Base-by-base conservation (phyloP, 2,329 filamentous ascomycete species). In the Fusarium floridanum region DNA sequence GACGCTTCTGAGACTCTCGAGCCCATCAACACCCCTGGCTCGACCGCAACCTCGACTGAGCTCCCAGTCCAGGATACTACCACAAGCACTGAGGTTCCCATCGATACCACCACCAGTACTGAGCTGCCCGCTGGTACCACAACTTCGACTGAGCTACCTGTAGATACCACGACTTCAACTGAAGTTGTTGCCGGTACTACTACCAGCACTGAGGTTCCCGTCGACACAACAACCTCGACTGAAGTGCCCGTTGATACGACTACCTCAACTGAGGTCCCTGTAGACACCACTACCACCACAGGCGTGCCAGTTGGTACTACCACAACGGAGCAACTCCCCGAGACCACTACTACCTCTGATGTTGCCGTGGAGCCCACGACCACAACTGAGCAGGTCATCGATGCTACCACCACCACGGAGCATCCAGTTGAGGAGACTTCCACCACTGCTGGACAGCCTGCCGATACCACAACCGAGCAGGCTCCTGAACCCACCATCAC, bases 401-500 rank as follows among this genome's bases (percentile, higher is more conserved):
- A 41, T 9, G 22, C 56, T 20, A 53, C 45, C 3, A 65, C 60
- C 17, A 39, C 57, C 3, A 48, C 34, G 1, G 29, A 61, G 4
- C 32, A 43, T 12, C 43, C 59, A 14, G 16, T n/a, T 14, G 56
- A 56, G 14, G 24, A 39, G 22, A 43, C 37, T 17, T 29, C 37
- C 6, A 48, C 59, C 3, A n/a, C 41, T 10, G 29, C n/a, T 16
- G 29, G 45, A 12, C n/a, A 22, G 9, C 22, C 22, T n/a, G 41
- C 27, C 5, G 48, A 43, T 5, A 50, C 48, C 16, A 61, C 64
- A 6, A 57, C 36, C 1, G 29, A 64, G n/a, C 50, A 64, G 14
- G 60, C 72, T 20, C 24, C 20, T 4, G 39, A 62, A 1, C 56
- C 56, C 17, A 55, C 63, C 8, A 71, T 71, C 36, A 75, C 73